Evolutionary conservation across 768 basidiomycete genomes (phyloP).

Genomic region (Chalciporus chontae): DNA sequence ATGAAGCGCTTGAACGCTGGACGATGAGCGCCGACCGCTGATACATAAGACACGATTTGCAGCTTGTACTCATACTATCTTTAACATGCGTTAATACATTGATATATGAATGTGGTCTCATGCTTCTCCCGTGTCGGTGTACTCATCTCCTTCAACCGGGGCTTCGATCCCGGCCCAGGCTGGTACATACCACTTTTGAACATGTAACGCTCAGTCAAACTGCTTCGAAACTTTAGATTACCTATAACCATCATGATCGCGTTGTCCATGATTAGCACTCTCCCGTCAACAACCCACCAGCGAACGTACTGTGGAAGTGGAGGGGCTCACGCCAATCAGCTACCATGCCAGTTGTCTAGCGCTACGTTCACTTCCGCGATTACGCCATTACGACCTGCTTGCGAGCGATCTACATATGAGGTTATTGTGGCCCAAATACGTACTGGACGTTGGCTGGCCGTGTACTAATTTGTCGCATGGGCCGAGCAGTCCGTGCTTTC

Average conservation of each 20-base stretch:
- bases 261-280: conserved; percentile 6
- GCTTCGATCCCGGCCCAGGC: background rate
- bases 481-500: conserved; percentile 26
- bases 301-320: background rate
- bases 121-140: conserved; percentile 4
- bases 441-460: conserved; percentile 9
- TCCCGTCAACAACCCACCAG: background rate
- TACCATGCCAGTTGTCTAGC: background rate
- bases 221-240: background rate
- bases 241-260: background rate
- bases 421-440: conserved; percentile 16
- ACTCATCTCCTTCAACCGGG: background rate
- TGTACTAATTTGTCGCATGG: conserved; percentile 16
- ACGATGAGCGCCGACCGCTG: conserved; percentile 16
- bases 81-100: conserved; percentile 2
- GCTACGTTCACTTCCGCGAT: conserved; percentile 28
- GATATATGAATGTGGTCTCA: background rate
- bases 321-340: background rate
- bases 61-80: conserved; percentile 1
- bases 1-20: conserved; percentile 1
- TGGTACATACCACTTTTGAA: background rate
- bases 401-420: conserved; percentile 22
- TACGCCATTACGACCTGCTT: conserved; percentile 17
- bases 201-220: background rate
- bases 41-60: conserved; percentile 3